Evolutionary conservation across 257 asterid species (phyloP), one percentile per base, ranked within the genome.

Genomic region (Fraxinus excelsior): DNA sequence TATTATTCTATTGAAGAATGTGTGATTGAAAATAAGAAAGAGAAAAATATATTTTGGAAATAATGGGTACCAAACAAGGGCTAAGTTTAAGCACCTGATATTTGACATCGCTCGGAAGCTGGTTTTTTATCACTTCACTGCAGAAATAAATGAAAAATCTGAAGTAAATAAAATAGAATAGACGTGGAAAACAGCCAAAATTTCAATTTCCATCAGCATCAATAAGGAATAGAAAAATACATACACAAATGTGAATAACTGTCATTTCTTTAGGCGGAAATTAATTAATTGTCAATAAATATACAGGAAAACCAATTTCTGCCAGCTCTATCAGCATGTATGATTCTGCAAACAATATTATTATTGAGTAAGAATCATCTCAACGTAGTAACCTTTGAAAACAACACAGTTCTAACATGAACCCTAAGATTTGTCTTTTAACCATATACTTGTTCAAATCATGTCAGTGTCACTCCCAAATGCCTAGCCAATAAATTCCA

Each of bases 81-180:
- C 35, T 32, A 62, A 60, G 49, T 19, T 58, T 53, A 74, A 60
- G 78, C 60, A 95, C 99, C 98, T 95, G 98, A 80, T 95, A 91
- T 29, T 85, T 75, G 77, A 87, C 91, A 67, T 80, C 67, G 28
- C 60, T n/a, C 9, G 87, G 89, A 40, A 87, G 89, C 79, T 76
- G 80, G 73, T 86, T 78, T 88, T 90, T 88, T 82, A 95, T 84
- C 40, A 90, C 98, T 82, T 93, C 93, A 85, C 99, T 95, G 91
- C 91, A 89, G 67, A 72, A 58, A 73, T 40, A 83, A 72, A 35
- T 38, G 67, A 70, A 74, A 80, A 29, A 14, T 11, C 16, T 6
- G 35, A 51, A n/a, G 67, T 42, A 35, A 70, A 51, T 23, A 46
- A 23, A 74, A 42, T 44, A 51, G 31, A 49, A 31, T 53, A 68